phyloP scores from a whole-genome alignment of 805 yeast species.

The Cyberlindnera americana region DNA sequence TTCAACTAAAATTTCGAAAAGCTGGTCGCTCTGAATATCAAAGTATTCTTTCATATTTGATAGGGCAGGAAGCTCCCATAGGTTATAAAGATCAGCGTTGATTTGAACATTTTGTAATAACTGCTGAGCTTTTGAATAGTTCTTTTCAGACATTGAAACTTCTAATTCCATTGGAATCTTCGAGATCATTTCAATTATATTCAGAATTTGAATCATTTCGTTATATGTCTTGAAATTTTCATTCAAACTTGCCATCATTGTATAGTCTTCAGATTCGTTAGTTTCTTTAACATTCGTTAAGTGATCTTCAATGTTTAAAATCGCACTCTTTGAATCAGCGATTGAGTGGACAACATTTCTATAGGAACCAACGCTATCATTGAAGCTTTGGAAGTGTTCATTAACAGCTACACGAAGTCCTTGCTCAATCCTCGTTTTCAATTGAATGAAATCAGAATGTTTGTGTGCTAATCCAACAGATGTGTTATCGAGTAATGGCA shows the following conservation, averaged over 20 bases:
- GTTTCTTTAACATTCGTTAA: slow-evolving; percentile 3
- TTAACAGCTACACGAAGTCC: slow-evolving; percentile 70
- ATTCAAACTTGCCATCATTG: slow-evolving; percentile 41
- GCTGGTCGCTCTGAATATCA: slow-evolving; percentile 51
- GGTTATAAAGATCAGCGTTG: slow-evolving; percentile 45
- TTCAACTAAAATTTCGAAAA: slow-evolving; percentile 72
- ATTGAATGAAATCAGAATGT: slow-evolving; percentile 57
- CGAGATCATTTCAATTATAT: slow-evolving; percentile 58
- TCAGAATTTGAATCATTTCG: slow-evolving; percentile 67
- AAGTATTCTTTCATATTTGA: slow-evolving; percentile 47
- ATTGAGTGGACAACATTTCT: slow-evolving; percentile 64
- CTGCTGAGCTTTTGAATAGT: slow-evolving; percentile 61
- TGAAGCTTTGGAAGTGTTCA: slow-evolving; percentile 79
- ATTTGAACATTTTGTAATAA: slow-evolving; percentile 44
- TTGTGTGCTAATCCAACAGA: slow-evolving; percentile 88
- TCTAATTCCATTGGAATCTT: slow-evolving; percentile 63
- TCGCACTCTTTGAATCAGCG: slow-evolving; percentile 59
- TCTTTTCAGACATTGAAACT: slow-evolving; percentile 60
- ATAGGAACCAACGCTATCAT: slow-evolving; percentile 81
- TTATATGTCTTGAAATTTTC: slow-evolving; percentile 57
- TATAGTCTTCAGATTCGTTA: background rate
- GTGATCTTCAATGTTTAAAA: slow-evolving; percentile 41
- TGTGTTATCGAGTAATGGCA: slow-evolving; percentile 77
- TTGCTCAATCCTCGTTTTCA: slow-evolving; percentile 53
- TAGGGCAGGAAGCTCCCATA: slow-evolving; percentile 60